Percentiles rank a stretch among this genome's conserved stretches.
These are phyloP conservation scores for Petasospora fabianii DNA, from an alignment of 1,139 yeast species.

Conservation along the genomic window DNA sequence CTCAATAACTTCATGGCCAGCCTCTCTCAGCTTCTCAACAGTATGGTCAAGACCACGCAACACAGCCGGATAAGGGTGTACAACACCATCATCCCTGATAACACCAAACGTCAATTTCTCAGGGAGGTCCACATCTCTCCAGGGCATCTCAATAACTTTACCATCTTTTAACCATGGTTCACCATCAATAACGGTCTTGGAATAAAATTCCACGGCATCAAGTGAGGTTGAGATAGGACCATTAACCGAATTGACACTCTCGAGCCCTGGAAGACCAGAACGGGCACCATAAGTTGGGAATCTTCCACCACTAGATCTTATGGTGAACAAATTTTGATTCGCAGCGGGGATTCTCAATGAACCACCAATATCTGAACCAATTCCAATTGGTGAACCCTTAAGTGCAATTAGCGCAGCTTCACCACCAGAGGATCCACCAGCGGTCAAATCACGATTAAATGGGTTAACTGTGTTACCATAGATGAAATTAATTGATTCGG, in stretches of 20 bases:
- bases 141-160: constrained; percentile 51
- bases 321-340: constrained; percentile 49
- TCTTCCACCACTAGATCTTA: constrained; percentile 49
- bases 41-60: constrained; percentile 47
- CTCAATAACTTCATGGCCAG: constrained; percentile 59
- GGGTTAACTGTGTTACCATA: constrained; percentile 47
- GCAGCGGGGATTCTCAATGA: constrained; percentile 55
- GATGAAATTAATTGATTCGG: constrained; percentile 43
- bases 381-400: constrained; percentile 48
- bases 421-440: constrained; percentile 60
- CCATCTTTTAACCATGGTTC: constrained; percentile 42
- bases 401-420: constrained; percentile 50
- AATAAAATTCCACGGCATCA: constrained; percentile 62
- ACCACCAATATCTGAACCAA: constrained; percentile 68
- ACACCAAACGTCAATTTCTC: constrained; percentile 45
- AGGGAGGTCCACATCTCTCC: constrained; percentile 52
- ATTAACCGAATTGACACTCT: constrained; percentile 50
- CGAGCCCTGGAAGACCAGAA: constrained; percentile 59
- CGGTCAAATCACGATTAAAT: constrained; percentile 37
- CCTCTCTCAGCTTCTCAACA: constrained; percentile 41
- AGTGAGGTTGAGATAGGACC: constrained; percentile 60
- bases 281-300: constrained; percentile 50
- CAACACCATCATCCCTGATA: constrained; percentile 41
- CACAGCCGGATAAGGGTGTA: constrained; percentile 62
- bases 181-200: constrained; percentile 45